These are phyloP conservation scores for Microbotryomycetes sp. DNA, from an alignment of 1,284 basidiomycete species.

Conservation along the genomic window DNA sequence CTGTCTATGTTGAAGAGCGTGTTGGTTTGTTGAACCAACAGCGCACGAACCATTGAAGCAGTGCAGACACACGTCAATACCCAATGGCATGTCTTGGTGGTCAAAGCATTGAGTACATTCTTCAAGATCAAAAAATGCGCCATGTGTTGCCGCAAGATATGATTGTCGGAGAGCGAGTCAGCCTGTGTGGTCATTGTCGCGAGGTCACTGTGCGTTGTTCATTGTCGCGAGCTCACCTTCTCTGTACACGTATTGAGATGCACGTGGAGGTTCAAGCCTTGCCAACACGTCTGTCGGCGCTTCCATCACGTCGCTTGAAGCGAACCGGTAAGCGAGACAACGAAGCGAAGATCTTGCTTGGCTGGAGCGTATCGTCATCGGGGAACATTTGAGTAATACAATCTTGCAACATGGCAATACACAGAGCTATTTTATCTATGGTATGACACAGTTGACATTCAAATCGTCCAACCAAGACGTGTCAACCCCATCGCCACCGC, in stretches of 20 bases:
- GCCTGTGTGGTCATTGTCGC: neutral
- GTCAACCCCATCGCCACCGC: too few species aligned
- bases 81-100: conserved; percentile 65
- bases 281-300: neutral
- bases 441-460: too few species aligned
- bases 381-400: too few species aligned
- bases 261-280: conserved; percentile 9
- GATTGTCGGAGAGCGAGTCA: neutral
- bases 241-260: conserved; percentile 21
- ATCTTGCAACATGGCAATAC: too few species aligned
- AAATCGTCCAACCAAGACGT: too few species aligned
- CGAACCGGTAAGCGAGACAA: neutral
- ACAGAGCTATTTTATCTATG: too few species aligned
- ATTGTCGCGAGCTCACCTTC: neutral
- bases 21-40: conserved; percentile 51
- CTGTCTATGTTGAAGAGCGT: conserved; percentile 63
- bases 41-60: conserved; percentile 94
- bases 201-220: neutral
- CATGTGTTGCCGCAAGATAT: neutral
- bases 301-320: neutral
- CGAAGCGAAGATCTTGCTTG: too few species aligned
- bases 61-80: conserved; percentile 79
- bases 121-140: conserved; percentile 4
- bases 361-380: too few species aligned
- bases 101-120: conserved; percentile 97